Base-by-base conservation (phyloP, 495 filamentous ascomycete species). In the Jackrogersella minutella region DNA sequence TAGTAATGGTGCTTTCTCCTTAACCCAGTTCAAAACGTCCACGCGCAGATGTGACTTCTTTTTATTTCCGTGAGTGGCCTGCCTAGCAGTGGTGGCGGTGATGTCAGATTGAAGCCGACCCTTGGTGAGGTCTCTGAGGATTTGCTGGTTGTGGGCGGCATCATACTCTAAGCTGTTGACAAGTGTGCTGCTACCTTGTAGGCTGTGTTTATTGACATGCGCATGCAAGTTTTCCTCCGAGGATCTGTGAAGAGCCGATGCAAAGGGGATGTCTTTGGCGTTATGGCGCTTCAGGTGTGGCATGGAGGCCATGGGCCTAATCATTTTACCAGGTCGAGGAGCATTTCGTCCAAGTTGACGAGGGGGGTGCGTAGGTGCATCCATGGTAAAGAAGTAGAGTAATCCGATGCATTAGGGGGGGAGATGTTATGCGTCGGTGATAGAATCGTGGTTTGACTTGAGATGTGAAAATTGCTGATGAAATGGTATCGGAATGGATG, bases 231-330 rank as follows among this genome's bases (percentile, higher is more conserved):
- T 6, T 22, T 62, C 60, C 16, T 54, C 59, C 8, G 66, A 69
- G 17, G 22, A 31, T 41, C 54, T 55, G 44, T 57, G 44, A 9
- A 31, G 13, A 6, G 26, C 43, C 19, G 36, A 16, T 3, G 28
- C 28, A n/a, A 21, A 5, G 19, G 36, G 2, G 5, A 28, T 51
- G 37, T 56, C 14, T 13, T 26, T 10, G 10, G 16, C 14, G 16
- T 28, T 24, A 9, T 37, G 10, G 26, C 24, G 36, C 5, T 16
- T 56, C 40, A 69, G 46, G 11, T 52, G n/a, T 4, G 66, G 66
- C 43, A 54, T 69, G 3, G 66, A 69, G 43, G 30, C 51, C 61
- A 64, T 69, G 9, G 49, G 66, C 39, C 61, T 60, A 21, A 64
- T 24, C 24, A 44, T 30, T 16, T 56, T 24, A 34, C 11, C 8